phyloP scores from a whole-genome alignment of 148 eudicot genomes.

The Rhododendron griersonianum region DNA sequence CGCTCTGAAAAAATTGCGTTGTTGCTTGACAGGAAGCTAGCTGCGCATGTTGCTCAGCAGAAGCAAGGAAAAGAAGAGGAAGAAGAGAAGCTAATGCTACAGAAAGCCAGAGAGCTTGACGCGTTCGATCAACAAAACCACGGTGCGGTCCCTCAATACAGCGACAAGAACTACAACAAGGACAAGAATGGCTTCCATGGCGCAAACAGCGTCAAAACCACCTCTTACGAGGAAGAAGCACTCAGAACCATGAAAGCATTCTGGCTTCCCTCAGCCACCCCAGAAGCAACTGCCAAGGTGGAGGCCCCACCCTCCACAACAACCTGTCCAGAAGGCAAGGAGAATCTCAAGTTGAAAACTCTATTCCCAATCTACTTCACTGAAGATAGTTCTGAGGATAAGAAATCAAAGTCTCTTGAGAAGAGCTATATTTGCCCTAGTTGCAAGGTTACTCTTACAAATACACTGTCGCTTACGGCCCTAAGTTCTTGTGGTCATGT shows the following conservation, averaged over 20 bases:
- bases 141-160: slow-evolving; percentile 86
- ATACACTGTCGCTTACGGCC: slow-evolving; percentile 67
- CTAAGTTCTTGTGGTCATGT: slow-evolving; percentile 87
- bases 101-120: slow-evolving; percentile 86
- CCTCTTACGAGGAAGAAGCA: slow-evolving; percentile 93
- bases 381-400: slow-evolving; percentile 47
- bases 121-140: slow-evolving; percentile 96
- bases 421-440: slow-evolving; percentile 80
- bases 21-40: slow-evolving; percentile 53
- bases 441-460: slow-evolving; percentile 85
- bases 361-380: slow-evolving; percentile 69
- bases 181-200: slow-evolving; percentile 94
- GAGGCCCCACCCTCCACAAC: slow-evolving; percentile 66
- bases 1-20: not conserved
- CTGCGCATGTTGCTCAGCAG: slow-evolving; percentile 70
- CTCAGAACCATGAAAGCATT: slow-evolving; percentile 92
- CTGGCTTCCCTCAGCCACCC: slow-evolving; percentile 99
- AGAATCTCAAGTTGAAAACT: slow-evolving; percentile 71
- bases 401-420: slow-evolving; percentile 35
- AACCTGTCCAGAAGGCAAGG: slow-evolving; percentile 83
- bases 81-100: slow-evolving; percentile 64
- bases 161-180: slow-evolving; percentile 53
- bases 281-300: slow-evolving; percentile 72
- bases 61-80: slow-evolving; percentile 81
- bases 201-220: slow-evolving; percentile 89